Percentiles rank a stretch among this genome's conserved stretches.
Evolutionary conservation across 2,329 filamentous ascomycete species (phyloP).

Genomic region (Cladophialophora carrionii): DNA sequence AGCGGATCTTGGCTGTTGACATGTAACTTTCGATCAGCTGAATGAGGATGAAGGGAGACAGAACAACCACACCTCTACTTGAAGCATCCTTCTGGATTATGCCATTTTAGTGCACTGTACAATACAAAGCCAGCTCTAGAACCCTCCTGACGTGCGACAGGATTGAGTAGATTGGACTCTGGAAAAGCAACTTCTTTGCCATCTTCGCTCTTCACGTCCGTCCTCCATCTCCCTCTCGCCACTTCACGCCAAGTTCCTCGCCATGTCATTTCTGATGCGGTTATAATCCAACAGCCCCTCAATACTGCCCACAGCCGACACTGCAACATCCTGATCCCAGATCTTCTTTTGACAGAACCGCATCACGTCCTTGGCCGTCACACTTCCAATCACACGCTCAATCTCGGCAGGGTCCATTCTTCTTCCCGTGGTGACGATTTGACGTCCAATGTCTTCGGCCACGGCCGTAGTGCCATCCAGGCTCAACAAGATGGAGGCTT

Average conservation of each 20-base stretch:
- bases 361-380: slow-evolving; percentile 97
- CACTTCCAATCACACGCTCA: slow-evolving; percentile 83
- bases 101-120: slow-evolving; percentile 6
- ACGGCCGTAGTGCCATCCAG: slow-evolving; percentile 97
- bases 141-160: neutral
- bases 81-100: neutral
- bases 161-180: neutral
- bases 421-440: slow-evolving; percentile 96
- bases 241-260: slow-evolving; percentile 64
- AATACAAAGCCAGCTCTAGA: slow-evolving; percentile 3
- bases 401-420: slow-evolving; percentile 91
- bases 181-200: slow-evolving; percentile 4
- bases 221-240: neutral
- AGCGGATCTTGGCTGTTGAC: no score
- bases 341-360: slow-evolving; percentile 91
- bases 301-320: slow-evolving; percentile 89
- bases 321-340: slow-evolving; percentile 95
- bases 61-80: neutral
- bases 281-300: slow-evolving; percentile 70
- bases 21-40: neutral
- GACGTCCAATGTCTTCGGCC: slow-evolving; percentile 96
- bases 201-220: neutral
- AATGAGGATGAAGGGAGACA: neutral
- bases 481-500: slow-evolving; percentile 95
- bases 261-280: slow-evolving; percentile 75